Conservation (phyloP, 257 asterid species). For the Hygrophila difformis region DNA sequence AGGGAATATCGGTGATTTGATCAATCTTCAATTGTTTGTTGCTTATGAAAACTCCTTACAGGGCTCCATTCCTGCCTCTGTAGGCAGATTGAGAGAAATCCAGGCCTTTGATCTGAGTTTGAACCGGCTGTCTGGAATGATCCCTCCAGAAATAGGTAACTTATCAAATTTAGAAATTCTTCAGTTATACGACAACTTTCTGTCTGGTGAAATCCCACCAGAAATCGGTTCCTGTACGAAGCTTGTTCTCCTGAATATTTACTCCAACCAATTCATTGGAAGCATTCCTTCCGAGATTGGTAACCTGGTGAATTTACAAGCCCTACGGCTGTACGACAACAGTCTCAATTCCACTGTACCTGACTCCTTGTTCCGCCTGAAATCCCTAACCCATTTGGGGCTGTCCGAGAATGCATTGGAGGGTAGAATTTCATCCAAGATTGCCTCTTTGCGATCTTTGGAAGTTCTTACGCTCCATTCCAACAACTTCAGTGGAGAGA, state of each 20-base stretch:
- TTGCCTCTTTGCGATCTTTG: slow-evolving; percentile 45
- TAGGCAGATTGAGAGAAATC: slow-evolving; percentile 36
- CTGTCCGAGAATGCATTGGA: slow-evolving; percentile 46
- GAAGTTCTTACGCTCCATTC: slow-evolving; percentile 63
- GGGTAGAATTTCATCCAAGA: slow-evolving; percentile 39
- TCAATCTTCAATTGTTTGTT: slow-evolving; percentile 39
- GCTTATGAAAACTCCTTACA: slow-evolving; percentile 39
- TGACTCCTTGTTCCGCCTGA: slow-evolving; percentile 34
- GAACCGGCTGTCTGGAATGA: slow-evolving; percentile 49
- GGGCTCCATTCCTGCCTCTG: slow-evolving; percentile 52
- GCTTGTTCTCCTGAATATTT: slow-evolving; percentile 35
- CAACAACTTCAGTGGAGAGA: slow-evolving; percentile 51
- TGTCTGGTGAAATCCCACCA: slow-evolving; percentile 60
- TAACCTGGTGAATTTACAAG: slow-evolving; percentile 32
- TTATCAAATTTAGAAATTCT: slow-evolving; percentile 38
- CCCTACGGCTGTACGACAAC: slow-evolving; percentile 37
- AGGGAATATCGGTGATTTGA: slow-evolving; percentile 37
- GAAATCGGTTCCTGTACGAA: slow-evolving; percentile 43
- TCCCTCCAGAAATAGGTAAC: slow-evolving; percentile 58
- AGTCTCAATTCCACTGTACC: slow-evolving; percentile 62
- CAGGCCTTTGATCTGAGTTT: slow-evolving; percentile 48
- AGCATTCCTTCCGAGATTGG: slow-evolving; percentile 58
- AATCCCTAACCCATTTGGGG: slow-evolving; percentile 39
- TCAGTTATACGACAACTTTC: slow-evolving; percentile 38
- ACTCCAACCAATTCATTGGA: slow-evolving; percentile 44